These are phyloP conservation scores for Pleurotus citrinopileatus DNA, from an alignment of 768 basidiomycete species.

Conservation along the genomic window DNA sequence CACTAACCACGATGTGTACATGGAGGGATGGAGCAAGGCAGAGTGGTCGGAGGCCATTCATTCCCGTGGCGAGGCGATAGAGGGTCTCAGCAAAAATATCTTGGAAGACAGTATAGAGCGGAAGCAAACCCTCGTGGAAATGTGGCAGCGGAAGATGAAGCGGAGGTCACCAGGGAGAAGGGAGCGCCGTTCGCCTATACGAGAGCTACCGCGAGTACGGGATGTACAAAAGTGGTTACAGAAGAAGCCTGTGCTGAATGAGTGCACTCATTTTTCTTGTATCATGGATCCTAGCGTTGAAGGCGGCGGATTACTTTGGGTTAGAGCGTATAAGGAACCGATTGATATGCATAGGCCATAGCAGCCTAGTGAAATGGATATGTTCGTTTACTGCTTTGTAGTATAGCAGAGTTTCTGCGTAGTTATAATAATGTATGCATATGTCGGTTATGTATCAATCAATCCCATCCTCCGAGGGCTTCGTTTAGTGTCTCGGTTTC, in stretches of 20 bases:
- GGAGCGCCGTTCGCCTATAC: constrained; percentile 7
- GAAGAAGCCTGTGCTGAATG: constrained; percentile 31
- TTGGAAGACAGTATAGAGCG: constrained; percentile 31
- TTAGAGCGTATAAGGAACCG: constrained; percentile 21
- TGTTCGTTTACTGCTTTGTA: too few species aligned
- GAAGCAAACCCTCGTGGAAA: constrained; percentile 23
- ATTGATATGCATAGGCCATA: constrained; percentile 14
- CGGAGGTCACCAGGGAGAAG: constrained; percentile 4
- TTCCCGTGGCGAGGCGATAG: constrained; percentile 9
- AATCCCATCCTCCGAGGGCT: constrained; percentile 4
- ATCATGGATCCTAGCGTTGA: constrained; percentile 34
- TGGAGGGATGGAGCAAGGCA: constrained; percentile 22
- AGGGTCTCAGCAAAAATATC: constrained; percentile 16
- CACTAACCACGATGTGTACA: constrained; percentile 32
- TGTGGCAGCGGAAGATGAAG: constrained; percentile 13
- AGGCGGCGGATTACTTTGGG: constrained; percentile 35
- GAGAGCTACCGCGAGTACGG: not conserved
- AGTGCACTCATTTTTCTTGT: constrained; percentile 34
- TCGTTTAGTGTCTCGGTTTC: not conserved
- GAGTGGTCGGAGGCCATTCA: constrained; percentile 19
- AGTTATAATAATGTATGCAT: too few species aligned
- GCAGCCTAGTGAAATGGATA: too few species aligned
- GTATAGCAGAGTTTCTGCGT: too few species aligned
- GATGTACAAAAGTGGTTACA: constrained; percentile 30
- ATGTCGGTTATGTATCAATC: too few species aligned